Evolutionary conservation across 768 basidiomycete species (phyloP), one percentile per base, ranked within the genome.

Genomic region (Phaeotremella fagi): DNA sequence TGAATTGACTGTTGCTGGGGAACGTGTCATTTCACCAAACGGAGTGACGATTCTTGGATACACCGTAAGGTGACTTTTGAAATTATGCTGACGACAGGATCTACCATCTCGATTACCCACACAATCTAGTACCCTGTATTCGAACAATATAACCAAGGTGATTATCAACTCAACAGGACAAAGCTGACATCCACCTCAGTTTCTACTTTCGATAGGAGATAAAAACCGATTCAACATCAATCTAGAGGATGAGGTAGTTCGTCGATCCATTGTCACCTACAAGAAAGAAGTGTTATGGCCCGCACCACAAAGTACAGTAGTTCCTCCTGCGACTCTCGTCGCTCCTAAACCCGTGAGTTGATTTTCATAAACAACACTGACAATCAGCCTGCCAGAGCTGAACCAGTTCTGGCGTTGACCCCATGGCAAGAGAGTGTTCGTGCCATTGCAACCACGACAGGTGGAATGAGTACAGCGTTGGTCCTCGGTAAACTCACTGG

Each of bases 101-200:
- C 78, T 90, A 45, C 85, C 88, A 4, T 89, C 88, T n/a, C 82
- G 89, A 33, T 76, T 91, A 29, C 89, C 89, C 15, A 91, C 89
- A 0, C 89, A 91, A 65, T 88, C 88, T 3, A 88, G 87, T 3
- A 88, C 87, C 2, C 77, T 91, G 4, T 91, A 91, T 71, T 91
- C 89, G 4, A 91, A 91, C 75, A 91, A 91, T 66, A 84, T 91
- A 58, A 85, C 86, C 31, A 91, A 91, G 50, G 60, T 55, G 22
- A 7, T n/a, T 48, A 22, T 1, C 50, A 11, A 28, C 48, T 48
- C 2, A n/a, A n/a, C 24, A 3, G 25, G 2, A 44, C 16, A 12
- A 15, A 43, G 25, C 51, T 55, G 36, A 54, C 23, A 37, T 20
- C 12, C 47, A n/a, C n/a, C n/a, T n/a, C n/a, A 62, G 70, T 90